phyloP scores from a whole-genome alignment of 805 yeast genomes.

The Diddensiella santjacobensis region DNA sequence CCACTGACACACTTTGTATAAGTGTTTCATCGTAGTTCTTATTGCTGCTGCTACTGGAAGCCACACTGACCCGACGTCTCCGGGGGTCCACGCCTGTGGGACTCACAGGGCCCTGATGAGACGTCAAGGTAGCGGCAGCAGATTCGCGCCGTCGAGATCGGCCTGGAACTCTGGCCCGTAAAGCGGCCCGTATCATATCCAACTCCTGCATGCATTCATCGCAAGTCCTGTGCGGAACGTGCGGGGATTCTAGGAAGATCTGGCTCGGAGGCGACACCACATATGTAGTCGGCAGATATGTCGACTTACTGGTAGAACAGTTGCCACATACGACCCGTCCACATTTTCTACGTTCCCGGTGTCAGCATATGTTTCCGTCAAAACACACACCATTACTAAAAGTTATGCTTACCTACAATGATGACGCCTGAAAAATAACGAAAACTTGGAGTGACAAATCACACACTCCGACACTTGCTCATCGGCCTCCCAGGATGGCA shows the following conservation, averaged over 20 bases:
- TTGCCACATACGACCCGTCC: conserved; percentile 73
- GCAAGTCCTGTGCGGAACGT: conserved; percentile 68
- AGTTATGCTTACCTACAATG: conserved; percentile 61
- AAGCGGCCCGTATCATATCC: conserved; percentile 26
- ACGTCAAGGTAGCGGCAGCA: not conserved
- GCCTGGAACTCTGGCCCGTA: conserved; percentile 12
- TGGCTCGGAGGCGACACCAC: conserved; percentile 54
- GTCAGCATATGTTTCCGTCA: not conserved
- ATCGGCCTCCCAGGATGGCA: conserved; percentile 72
- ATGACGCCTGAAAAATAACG: conserved; percentile 68
- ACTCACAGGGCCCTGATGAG: not conserved
- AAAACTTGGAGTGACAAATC: conserved; percentile 50
- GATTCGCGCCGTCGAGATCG: conserved; percentile 6
- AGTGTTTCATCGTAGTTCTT: conserved; percentile 17
- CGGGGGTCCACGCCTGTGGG: not conserved
- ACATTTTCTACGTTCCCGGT: conserved; percentile 42
- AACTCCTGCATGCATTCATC: conserved; percentile 66
- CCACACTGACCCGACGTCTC: not conserved
- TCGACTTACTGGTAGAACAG: conserved; percentile 54
- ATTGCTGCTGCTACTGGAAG: conserved; percentile 4
- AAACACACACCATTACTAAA: not conserved
- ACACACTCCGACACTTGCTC: conserved; percentile 48
- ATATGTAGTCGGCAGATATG: conserved; percentile 56
- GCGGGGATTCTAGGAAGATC: conserved; percentile 46
- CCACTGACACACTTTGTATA: conserved; percentile 19